Conservation (phyloP, 371 early-diverging fungal species). For the Apophysomyces ossiformis region DNA sequence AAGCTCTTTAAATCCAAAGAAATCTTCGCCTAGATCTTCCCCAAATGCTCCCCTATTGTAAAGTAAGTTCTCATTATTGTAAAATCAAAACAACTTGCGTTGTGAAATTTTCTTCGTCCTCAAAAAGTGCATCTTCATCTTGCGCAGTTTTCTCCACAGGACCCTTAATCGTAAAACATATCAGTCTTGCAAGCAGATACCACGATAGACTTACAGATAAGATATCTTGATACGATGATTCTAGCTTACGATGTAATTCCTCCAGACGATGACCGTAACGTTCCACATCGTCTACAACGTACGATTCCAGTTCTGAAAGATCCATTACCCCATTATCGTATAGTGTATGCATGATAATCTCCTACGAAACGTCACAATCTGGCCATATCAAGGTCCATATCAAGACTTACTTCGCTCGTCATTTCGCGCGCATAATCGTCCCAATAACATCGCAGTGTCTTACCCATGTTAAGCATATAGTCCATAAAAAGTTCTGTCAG, state of each 20-base stretch:
- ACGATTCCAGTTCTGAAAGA: constrained; percentile 71
- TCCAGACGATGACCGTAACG: constrained; percentile 70
- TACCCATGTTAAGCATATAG: constrained; percentile 82
- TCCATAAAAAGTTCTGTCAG: constrained; percentile 79
- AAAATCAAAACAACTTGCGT: constrained; percentile 38
- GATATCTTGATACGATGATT: constrained; percentile 66
- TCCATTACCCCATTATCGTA: constrained; percentile 80
- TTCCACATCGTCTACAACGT: constrained; percentile 78
- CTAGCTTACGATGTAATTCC: constrained; percentile 77
- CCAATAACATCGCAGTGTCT: constrained; percentile 77
- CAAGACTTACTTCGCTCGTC: constrained; percentile 69
- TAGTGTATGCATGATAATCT: constrained; percentile 83
- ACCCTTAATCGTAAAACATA: constrained; percentile 22
- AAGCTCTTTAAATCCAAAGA: constrained; percentile 87
- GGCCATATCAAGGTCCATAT: neutral
- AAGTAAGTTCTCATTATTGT: constrained; percentile 27
- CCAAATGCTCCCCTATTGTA: constrained; percentile 74
- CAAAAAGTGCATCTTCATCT: constrained; percentile 53
- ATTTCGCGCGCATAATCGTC: constrained; percentile 77
- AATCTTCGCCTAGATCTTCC: constrained; percentile 86
- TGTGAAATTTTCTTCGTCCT: constrained; percentile 63
- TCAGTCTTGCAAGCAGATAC: neutral
- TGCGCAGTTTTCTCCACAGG: constrained; percentile 35
- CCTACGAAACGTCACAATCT: constrained; percentile 40
- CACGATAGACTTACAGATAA: constrained; percentile 37